Base-by-base conservation (phyloP, 2,329 filamentous ascomycete species). In the Hortaea werneckii region DNA sequence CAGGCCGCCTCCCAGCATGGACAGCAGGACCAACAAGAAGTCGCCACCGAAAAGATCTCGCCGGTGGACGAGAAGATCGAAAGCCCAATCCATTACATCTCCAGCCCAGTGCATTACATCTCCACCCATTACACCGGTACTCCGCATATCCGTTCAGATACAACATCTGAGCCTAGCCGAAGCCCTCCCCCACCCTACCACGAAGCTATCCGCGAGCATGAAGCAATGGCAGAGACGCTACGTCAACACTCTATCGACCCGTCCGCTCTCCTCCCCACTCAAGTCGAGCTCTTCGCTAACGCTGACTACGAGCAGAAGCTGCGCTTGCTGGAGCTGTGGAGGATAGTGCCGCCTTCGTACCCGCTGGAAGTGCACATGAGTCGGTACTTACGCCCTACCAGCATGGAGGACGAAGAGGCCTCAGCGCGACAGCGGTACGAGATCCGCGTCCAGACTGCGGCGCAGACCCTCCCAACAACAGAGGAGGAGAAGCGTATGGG, bases 111-210 rank as follows among this genome's bases (percentile, higher is more conserved):
- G 51, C 72, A 77, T 51, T 94, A 92, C 68, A 79, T 85, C 27
- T 85, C 85, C 7, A 82, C 86, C 59, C 87, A 94, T 65, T 94
- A 94, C 65, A 83, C 83, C 53, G 87, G 89, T 61, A 87, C 86
- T 6, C 72, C 83, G 39, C 86, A 94, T 62, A 61, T 82, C 50
- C 71, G 62, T 41, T 65, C 67, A 13, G 70, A 72, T 44, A 64
- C 67, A 13, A 40, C 57, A 56, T 41, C 60, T 52, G 49, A 62
- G 44, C 58, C 60, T 7, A 56, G 60, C 7, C 47, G 50, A 27
- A 59, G 56, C 44, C 60, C 60, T 4, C 60, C 60, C 4, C 59
- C 60, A 27, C 56, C 56, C 6, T 62, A 62, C 51, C 45, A 49
- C 47, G 57, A 59, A 41, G 45, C 53, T 11, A 30, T 56, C 37